Conservation (phyloP, 2,329 filamentous ascomycete genomes). For the Colletotrichum acutatum region DNA sequence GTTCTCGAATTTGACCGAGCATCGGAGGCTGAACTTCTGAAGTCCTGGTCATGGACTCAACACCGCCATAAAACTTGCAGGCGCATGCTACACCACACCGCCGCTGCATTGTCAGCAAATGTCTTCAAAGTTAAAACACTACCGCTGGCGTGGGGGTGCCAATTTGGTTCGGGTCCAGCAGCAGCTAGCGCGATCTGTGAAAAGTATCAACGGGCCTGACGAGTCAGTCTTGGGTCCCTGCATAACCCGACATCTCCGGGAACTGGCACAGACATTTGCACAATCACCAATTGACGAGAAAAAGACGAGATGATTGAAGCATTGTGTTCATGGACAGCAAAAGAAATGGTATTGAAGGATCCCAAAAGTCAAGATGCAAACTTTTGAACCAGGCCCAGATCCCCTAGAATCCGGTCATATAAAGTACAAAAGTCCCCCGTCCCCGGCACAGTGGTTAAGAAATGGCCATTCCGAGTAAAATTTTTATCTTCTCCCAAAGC, state of each 20-base stretch:
- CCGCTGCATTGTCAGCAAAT: background rate
- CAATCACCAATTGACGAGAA: background rate
- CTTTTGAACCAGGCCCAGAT: slow-evolving; percentile 39
- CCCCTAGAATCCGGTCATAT: slow-evolving; percentile 45
- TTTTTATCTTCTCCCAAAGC: slow-evolving; percentile 27
- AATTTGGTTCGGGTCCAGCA: background rate
- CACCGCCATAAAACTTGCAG: background rate
- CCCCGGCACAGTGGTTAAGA: slow-evolving; percentile 31
- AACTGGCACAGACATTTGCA: background rate
- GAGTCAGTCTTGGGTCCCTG: slow-evolving; percentile 11
- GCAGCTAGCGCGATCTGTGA: background rate
- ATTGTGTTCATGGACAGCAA: slow-evolving; percentile 9
- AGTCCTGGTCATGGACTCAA: background rate
- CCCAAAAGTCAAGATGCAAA: slow-evolving; percentile 36
- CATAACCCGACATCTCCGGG: background rate
- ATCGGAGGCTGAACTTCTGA: background rate
- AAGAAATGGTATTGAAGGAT: slow-evolving; percentile 37
- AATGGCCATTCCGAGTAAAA: slow-evolving; percentile 29
- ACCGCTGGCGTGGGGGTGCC: background rate
- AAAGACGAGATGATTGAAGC: background rate
- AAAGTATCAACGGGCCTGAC: background rate
- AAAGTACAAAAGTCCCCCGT: slow-evolving; percentile 47
- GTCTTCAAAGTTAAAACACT: background rate
- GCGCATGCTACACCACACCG: background rate
- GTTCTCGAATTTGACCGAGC: background rate